Base-by-base conservation (phyloP, 2,329 filamentous ascomycete species). In the Gaeumannomyces sp. region DNA sequence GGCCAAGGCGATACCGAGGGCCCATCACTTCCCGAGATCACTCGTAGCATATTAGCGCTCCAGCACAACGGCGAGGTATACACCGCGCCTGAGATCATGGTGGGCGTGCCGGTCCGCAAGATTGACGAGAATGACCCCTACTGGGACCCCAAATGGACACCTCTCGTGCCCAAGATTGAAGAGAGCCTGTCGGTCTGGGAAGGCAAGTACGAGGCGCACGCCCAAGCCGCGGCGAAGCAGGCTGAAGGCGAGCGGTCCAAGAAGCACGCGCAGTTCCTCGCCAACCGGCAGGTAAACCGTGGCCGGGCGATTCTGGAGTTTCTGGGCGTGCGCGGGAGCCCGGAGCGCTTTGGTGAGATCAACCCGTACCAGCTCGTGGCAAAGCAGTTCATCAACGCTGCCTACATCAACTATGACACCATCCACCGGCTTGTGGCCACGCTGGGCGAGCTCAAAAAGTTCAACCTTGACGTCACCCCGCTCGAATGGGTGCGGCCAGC, bases 401-500 rank as follows among this genome's bases (percentile, higher is more conserved):
- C 72, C 4, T 72, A 80, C n/a, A 73, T 75, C 27, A 81, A 81
- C 56, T 86, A 86, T 68, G 83, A 86, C 67, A 86, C 83, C 0
- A 73, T 86, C 3, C 85, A 83, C 69, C 80, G 84, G 3, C 73
- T 87, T 50, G 81, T 80, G 53, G 81, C 84, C 61, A 80, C 83
- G 0, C 76, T 85, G 33, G 78, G 80, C 3, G 83, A 85, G 70
- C 74, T 87, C 59, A 78, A 76, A 64, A 83, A 81, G 69, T 85
- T 84, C 65, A 77, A 79, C 35, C 76, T 85, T 6, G 80, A 83
- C 53, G 74, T 86, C 27, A 78, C 77, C 2, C 83, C 84, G 0
- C 72, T 84, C 3, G 78, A 85, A 31, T 87, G 84, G 84, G 74
- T 86, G 64, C 81, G 84, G n/a, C 4, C 83, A 86, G 50, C 81